Percentiles rank a stretch among this genome's conserved stretches.
Conservation (phyloP, 2,329 filamentous ascomycete genomes). For the Cadophora sp. region DNA sequence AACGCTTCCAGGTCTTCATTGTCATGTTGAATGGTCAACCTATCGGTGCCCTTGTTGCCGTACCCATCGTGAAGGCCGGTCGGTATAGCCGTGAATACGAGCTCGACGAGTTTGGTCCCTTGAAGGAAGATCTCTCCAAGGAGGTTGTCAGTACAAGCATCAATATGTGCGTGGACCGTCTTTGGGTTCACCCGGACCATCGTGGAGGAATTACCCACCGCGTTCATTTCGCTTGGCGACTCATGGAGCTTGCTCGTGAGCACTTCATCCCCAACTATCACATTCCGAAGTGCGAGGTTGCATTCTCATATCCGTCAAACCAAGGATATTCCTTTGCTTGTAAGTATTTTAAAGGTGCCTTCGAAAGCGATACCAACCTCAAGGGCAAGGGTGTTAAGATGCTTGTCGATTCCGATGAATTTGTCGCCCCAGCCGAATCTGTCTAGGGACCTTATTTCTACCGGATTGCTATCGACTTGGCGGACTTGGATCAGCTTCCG, state of each 20-base stretch:
- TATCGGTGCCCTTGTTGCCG: constrained; percentile 29
- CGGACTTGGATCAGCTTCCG: not conserved
- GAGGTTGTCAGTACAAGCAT: constrained; percentile 42
- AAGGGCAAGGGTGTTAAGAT: not conserved
- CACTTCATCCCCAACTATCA: not conserved
- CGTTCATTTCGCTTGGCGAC: constrained; percentile 59
- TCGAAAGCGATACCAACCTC: not conserved
- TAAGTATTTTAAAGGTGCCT: not conserved
- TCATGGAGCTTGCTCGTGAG: constrained; percentile 39
- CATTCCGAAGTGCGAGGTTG: not conserved
- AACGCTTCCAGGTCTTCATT: constrained; percentile 35
- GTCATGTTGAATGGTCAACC: constrained; percentile 26
- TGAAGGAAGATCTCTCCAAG: not conserved
- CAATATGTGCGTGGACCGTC: constrained; percentile 67
- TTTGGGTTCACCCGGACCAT: constrained; percentile 66
- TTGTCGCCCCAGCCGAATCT: not conserved
- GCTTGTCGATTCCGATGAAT: not conserved
- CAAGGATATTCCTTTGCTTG: constrained; percentile 3
- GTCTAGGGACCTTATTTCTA: too few species aligned
- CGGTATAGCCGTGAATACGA: not conserved
- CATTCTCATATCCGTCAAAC: constrained; percentile 4
- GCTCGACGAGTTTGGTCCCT: not conserved
- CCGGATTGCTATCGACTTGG: not conserved
- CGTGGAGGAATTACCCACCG: constrained; percentile 64
- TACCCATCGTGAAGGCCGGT: constrained; percentile 22